These are phyloP conservation scores for Iris macrosiphon DNA, from an alignment of 106 monocot species.

Conservation along the genomic window DNA sequence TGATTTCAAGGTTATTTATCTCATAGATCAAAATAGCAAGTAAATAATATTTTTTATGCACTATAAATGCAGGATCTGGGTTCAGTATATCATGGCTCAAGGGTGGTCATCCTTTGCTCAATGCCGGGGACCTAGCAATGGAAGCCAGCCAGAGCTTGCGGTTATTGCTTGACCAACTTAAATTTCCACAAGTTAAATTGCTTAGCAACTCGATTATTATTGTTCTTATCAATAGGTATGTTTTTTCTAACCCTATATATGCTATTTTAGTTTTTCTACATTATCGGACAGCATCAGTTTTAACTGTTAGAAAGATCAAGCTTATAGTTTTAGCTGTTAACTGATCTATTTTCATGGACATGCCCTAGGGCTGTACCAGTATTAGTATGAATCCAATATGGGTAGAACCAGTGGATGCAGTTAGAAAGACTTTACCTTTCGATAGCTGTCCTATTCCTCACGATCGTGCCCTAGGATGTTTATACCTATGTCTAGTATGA, in stretches of 20 bases:
- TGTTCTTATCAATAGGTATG: conserved; percentile 78
- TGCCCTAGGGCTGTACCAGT: no score
- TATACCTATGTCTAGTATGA: no score
- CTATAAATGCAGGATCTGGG: conserved; percentile 21
- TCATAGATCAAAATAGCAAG: neutral
- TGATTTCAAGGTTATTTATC: neutral
- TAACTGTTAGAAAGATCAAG: no score
- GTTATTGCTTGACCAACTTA: conserved; percentile 84
- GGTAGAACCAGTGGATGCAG: no score
- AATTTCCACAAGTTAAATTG: conserved; percentile 65
- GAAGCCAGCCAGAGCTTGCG: conserved; percentile 84
- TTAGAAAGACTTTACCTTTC: no score
- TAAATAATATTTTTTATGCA: neutral
- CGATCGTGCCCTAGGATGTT: no score
- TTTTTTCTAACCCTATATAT: neutral
- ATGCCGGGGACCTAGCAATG: conserved; percentile 71
- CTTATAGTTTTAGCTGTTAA: no score
- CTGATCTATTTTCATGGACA: no score
- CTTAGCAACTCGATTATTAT: conserved; percentile 80
- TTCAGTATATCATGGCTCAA: conserved; percentile 90
- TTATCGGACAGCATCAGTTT: no score
- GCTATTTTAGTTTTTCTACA: conserved; percentile 4
- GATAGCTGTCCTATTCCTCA: no score
- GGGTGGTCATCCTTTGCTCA: conserved; percentile 75
- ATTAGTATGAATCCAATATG: no score